Evolutionary conservation across 2,329 filamentous ascomycete species (phyloP).

Genomic region (Aspergillus caelatus): DNA sequence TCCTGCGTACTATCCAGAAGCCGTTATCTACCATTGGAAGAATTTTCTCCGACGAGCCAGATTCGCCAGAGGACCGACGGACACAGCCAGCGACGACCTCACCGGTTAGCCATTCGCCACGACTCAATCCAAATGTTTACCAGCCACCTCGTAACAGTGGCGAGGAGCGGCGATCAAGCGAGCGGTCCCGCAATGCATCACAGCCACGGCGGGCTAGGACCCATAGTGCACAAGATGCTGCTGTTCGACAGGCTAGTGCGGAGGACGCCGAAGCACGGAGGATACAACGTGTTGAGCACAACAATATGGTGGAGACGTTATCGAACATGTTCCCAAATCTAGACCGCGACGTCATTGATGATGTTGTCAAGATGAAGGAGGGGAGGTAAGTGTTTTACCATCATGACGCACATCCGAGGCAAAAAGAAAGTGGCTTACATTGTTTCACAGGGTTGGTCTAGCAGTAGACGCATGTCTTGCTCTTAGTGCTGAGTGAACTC

Average conservation of each 20-base stretch:
- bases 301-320: slow-evolving; percentile 89
- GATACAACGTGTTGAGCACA: slow-evolving; percentile 81
- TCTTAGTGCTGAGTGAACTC: slow-evolving; percentile 54
- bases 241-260: slow-evolving; percentile 85
- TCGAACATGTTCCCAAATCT: slow-evolving; percentile 96
- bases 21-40: slow-evolving; percentile 89
- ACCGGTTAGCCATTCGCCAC: slow-evolving; percentile 50
- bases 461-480: slow-evolving; percentile 86
- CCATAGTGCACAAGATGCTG: slow-evolving; percentile 79
- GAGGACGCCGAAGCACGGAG: slow-evolving; percentile 85
- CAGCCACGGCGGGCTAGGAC: slow-evolving; percentile 40
- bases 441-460: slow-evolving; percentile 67
- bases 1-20: slow-evolving; percentile 87
- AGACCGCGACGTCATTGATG: slow-evolving; percentile 91
- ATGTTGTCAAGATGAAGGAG: slow-evolving; percentile 94
- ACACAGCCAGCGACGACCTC: slow-evolving; percentile 45
- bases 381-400: slow-evolving; percentile 68
- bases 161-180: slow-evolving; percentile 31
- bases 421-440: slow-evolving; percentile 14
- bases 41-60: slow-evolving; percentile 79
- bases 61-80: slow-evolving; percentile 39
- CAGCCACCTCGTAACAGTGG: slow-evolving; percentile 47
- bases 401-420: neutral
- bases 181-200: slow-evolving; percentile 26
- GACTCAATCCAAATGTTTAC: slow-evolving; percentile 53